Evolutionary conservation across 495 filamentous ascomycete genomes (phyloP), one percentile per base, ranked within the genome.

Genomic region (Cercophora samala): DNA sequence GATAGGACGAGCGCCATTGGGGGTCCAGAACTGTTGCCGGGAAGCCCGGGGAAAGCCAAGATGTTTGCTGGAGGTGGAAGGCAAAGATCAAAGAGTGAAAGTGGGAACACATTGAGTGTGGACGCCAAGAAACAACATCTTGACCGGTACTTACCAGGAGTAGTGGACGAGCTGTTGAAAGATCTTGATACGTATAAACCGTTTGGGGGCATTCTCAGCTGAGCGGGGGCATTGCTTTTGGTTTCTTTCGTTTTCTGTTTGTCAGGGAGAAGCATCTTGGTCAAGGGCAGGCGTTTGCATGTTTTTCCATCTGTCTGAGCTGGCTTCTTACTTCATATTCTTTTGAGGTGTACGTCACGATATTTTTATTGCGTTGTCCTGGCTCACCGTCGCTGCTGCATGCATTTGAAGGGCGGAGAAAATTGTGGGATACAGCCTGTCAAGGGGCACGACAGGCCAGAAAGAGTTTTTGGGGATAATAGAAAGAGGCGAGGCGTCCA

Each of bases 141-240:
- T 32, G 92, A 91, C 24, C 78, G 88, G 66, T 93, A 95, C 77
- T 78, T 99, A 46, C 74, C 74, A 64, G 90, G 85, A 67, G 97
- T 93, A 69, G 95, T 98, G 46, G 93, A 96, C 66, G 93, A 94
- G 72, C 79, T 99, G 70, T 89, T 99, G 23, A 90, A 91, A 75
- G 95, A 99, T 78, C 74, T 99, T 69, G 89, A 89, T 73, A 93
- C 91, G 80, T 92, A 89, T 63, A 88, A 88, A 59, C 84, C 88
- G 9, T 91, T 91, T 76, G 86, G 85, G 58, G 83, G 82, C 5
- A 80, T 79, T 13, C 72, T 84, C 62, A 77, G 73, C 60, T 82
- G 70, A 70, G 37, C 37, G 37, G 37, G 11, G 53, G 55, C 68
- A 62, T 52, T 68, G 54, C 1, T 23, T 60, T 55, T 64, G n/a